Evolutionary conservation across 352 stramenopile species (phyloP), one percentile per base, ranked within the genome.

Genomic region (Globisporangium uncinulatum): DNA sequence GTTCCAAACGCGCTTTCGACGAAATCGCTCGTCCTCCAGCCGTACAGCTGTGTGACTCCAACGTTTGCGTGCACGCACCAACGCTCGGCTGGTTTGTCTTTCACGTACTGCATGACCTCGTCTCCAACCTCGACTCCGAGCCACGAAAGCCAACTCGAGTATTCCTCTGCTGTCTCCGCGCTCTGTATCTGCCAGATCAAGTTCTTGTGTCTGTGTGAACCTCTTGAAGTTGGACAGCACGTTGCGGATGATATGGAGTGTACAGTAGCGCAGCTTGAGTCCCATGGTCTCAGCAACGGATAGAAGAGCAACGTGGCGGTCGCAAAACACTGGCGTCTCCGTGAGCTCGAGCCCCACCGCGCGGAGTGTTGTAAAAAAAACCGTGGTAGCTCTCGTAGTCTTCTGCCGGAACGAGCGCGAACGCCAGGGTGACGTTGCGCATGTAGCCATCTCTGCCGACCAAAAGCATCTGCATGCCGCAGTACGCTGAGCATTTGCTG

Each of bases 11-110:
- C 21, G 13, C 47, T 51, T 19, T 61, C 56, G 1, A 56, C 56
- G n/a, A 61, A 56, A 21, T 61, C 56, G 39, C 24, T 52, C 10
- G 56, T 56, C 1, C 47, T 14, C 56, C 47, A 61, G 10, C 34
- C 56, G 32, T 52, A 61, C 1, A 56, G 32, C 32, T 36, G 4
- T 9, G 20, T 9, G 0, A 32, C 36, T 34, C 45, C n/a, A 19
- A 61, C 31, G 37, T 43, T 43, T 15, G 37, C 37, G 37, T 43
- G 37, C 4, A 15, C 10, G 5, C 37, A 43, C 37, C 37, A 43
- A n/a, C 10, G 6, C 2, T 39, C 7, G 34, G 5, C 34, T 39
- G 34, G 10, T 8, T 9, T 39, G 7, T 3, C 7, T 1, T 1
- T 10, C 10, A 43, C 37, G 37, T 43, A 43, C 37, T 15, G 14